Percentiles rank a stretch among this genome's conserved stretches.
phyloP scores from a whole-genome alignment of 495 filamentous ascomycete genomes.

The Tuber melanosporum region DNA sequence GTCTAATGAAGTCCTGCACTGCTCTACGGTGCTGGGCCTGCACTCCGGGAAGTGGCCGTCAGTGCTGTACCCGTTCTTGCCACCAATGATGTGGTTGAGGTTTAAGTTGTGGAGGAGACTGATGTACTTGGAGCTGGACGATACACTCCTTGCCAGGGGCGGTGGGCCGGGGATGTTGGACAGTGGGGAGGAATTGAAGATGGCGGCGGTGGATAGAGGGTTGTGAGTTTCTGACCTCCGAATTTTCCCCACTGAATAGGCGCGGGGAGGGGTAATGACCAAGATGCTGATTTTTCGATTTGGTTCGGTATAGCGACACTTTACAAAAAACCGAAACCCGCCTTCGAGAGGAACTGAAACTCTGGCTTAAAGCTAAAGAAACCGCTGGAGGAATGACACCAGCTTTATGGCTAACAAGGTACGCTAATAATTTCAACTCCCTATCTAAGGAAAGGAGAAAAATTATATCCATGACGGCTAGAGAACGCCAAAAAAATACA shows the following conservation, averaged over 20 bases:
- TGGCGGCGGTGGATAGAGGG: slow-evolving; percentile 38
- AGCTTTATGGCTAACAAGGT: slow-evolving; percentile 36
- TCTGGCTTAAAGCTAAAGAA: slow-evolving; percentile 40
- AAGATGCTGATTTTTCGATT: not conserved
- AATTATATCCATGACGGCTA: slow-evolving; percentile 10
- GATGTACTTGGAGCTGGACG: slow-evolving; percentile 64
- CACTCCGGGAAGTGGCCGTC: slow-evolving; percentile 40
- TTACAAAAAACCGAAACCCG: slow-evolving; percentile 19
- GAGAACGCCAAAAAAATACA: not conserved
- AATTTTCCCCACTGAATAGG: not conserved
- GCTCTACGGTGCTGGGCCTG: slow-evolving; percentile 29
- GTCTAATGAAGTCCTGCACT: slow-evolving; percentile 49
- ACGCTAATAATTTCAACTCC: not conserved
- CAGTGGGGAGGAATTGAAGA: slow-evolving; percentile 35
- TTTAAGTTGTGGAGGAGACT: slow-evolving; percentile 24
- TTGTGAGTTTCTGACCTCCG: slow-evolving; percentile 10
- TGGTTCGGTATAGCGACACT: slow-evolving; percentile 15
- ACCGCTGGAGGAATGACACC: slow-evolving; percentile 32
- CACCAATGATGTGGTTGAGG: slow-evolving; percentile 43
- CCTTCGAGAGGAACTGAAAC: slow-evolving; percentile 34
- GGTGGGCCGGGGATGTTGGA: slow-evolving; percentile 29
- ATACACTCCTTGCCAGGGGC: slow-evolving; percentile 79
- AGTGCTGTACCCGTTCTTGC: slow-evolving; percentile 24
- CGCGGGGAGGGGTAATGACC: not conserved
- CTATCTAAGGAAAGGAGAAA: too few species aligned